Base-by-base conservation (phyloP, 2,329 filamentous ascomycete species). In the Anisogramma anomala region DNA sequence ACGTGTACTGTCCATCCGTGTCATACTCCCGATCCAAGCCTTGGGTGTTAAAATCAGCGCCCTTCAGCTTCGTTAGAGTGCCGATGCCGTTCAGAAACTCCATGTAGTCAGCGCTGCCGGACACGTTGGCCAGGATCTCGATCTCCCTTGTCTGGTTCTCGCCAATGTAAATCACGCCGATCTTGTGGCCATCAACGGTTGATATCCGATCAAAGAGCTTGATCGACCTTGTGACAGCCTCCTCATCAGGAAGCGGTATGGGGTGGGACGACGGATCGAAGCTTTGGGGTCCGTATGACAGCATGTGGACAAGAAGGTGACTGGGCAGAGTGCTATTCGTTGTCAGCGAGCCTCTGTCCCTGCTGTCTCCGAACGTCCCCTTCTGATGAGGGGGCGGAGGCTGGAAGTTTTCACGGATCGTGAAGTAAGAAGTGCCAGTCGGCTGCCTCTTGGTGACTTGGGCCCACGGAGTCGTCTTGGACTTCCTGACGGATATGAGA, bases 121-220 rank as follows among this genome's bases (percentile, higher is more conserved):
- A 79, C 3, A 84, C 77, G 50, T 98, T 98, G 52, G 82, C 74
- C 20, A 98, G 71, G 26, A 96, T 94, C 42, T 93, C 85, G 1
- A 70, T 66, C 58, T 96, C 91, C 1, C 79, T 64, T 1, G 75
- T 85, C 61, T 98, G 91, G 6, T 82, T 82, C 52, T 93, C 81
- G 40, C 83, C 87, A 48, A 96, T 82, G 59, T 95, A 98, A 30
- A 98, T 79, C 17, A 98, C 82, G 13, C 91, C 91, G 31, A 94
- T 82, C 61, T 94, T 95, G 68, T 96, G 87, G 6, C 87, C 87
- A 59, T 98, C 91, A 4, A 98, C 81, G 7, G 86, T 88, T 27
- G 89, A 82, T 49, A 78, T 93, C 23, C 81, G 78, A 59, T 98
- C 91, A 58, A 98, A 93, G 10, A 77, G 69, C 27, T 74, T 74